These are phyloP conservation scores for Geoglossum glabrum DNA, from an alignment of 495 filamentous ascomycete genomes.

Conservation along the genomic window DNA sequence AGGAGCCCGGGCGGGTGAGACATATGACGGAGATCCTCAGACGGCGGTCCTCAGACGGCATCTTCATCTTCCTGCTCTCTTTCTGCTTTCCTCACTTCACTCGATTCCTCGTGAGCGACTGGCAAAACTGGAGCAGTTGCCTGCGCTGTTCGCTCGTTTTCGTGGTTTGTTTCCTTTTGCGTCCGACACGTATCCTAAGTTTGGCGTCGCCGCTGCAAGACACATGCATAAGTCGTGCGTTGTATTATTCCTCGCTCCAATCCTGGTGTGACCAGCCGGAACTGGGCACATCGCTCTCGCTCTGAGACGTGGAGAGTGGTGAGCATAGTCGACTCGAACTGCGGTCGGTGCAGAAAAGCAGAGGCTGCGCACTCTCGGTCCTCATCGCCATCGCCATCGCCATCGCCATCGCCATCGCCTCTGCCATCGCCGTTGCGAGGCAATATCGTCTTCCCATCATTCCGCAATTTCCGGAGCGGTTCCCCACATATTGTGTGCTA, in stretches of 20 bases:
- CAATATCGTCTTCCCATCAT: background rate
- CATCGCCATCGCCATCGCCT: background rate
- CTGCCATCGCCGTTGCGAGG: background rate
- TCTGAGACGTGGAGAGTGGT: background rate
- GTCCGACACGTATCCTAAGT: background rate
- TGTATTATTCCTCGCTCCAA: background rate
- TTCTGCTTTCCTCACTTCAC: too few species aligned
- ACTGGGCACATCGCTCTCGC: background rate
- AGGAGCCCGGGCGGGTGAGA: too few species aligned
- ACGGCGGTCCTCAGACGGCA: too few species aligned
- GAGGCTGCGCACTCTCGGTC: too few species aligned
- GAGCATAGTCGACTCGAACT: too few species aligned
- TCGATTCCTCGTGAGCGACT: background rate
- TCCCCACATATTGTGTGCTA: background rate
- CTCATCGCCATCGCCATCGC: too few species aligned
- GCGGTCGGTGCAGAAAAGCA: background rate
- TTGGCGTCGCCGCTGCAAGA: too few species aligned
- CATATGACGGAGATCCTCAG: too few species aligned
- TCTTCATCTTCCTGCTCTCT: too few species aligned
- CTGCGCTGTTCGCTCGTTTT: background rate
- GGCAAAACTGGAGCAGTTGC: background rate
- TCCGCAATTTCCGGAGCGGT: background rate
- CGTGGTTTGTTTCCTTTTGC: background rate
- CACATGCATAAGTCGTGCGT: background rate
- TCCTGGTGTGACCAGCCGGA: background rate